Conservation (phyloP, 306 rosid genomes). For the Cucurbita moschata region DNA sequence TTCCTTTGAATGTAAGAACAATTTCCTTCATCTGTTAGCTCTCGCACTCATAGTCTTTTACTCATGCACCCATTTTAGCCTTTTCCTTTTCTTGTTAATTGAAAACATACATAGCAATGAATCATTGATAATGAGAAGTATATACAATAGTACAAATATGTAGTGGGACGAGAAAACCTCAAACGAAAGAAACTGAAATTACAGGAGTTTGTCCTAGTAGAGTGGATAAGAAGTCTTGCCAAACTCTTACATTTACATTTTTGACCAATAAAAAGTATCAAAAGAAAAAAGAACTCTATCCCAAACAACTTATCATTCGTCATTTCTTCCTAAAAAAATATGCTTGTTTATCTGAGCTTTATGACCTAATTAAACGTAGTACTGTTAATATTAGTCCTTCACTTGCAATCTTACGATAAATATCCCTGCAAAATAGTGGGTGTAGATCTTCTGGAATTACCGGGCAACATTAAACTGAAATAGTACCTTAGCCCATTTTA, state of each 20-base stretch:
- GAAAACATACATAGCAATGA: not conserved
- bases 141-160: not conserved
- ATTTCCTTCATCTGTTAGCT: constrained; percentile 17
- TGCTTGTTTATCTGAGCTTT: not conserved
- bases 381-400: not conserved
- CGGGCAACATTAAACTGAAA: not conserved
- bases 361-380: not conserved
- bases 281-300: not conserved
- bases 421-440: not conserved
- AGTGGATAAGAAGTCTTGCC: not conserved
- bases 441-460: not conserved
- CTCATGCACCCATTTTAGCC: not conserved
- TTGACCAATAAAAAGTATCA: not conserved
- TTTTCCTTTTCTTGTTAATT: not conserved
- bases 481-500: not conserved
- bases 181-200: not conserved
- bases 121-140: not conserved
- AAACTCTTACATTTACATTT: not conserved
- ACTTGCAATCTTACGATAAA: not conserved
- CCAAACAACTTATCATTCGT: not conserved
- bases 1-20: constrained; percentile 46
- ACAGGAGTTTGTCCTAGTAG: not conserved
- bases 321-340: not conserved
- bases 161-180: not conserved
- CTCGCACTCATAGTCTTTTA: not conserved